A percentile compares a stretch with the other conserved stretches of the same genome.
Conservation (phyloP, 441 rosid species). For the Erysimum pusillum region DNA sequence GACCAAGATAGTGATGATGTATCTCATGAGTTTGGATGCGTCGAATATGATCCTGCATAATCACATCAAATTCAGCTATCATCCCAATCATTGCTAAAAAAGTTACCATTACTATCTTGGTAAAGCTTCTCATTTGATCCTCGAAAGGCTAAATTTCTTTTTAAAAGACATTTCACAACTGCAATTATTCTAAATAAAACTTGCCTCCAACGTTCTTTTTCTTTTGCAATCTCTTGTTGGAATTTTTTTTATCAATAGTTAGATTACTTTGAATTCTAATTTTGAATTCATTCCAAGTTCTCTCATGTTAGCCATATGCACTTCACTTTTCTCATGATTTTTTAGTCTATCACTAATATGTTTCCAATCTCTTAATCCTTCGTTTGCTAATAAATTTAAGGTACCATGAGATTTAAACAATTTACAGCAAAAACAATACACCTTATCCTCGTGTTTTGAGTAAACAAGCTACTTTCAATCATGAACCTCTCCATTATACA, state of each 20-base stretch:
- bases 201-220: slow-evolving; percentile 4
- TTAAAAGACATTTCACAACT: background rate
- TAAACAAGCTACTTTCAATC: background rate
- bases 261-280: background rate
- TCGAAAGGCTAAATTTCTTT: background rate
- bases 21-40: background rate
- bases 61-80: too few relatives aligned
- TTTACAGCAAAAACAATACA: slow-evolving; percentile 4
- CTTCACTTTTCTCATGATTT: slow-evolving; percentile 4
- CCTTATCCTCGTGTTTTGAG: too few relatives aligned
- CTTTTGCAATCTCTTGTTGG: slow-evolving; percentile 11
- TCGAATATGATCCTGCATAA: too few relatives aligned
- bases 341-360: slow-evolving; percentile 25
- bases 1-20: background rate
- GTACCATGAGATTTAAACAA: background rate
- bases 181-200: background rate
- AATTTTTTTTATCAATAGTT: slow-evolving; percentile 23
- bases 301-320: slow-evolving; percentile 13
- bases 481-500: background rate
- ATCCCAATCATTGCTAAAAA: too few relatives aligned
- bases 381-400: background rate
- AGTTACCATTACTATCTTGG: too few relatives aligned
- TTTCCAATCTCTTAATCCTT: slow-evolving; percentile 21
- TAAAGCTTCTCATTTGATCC: background rate
- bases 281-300: slow-evolving; percentile 3